Conservation (phyloP, 768 basidiomycete species). For the Russula brevipes region DNA sequence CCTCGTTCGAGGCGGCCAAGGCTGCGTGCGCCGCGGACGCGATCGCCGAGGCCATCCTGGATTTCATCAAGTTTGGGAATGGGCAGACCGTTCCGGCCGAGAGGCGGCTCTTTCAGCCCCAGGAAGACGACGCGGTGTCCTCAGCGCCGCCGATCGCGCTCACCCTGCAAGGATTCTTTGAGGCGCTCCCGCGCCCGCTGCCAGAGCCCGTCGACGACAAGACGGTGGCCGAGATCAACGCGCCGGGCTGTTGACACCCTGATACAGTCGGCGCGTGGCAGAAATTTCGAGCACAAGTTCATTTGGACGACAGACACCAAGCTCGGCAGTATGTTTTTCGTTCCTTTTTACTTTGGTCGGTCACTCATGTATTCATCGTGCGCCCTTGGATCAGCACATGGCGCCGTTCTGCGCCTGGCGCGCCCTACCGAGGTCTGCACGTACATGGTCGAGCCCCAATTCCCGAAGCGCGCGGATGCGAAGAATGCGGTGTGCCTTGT, state of each 20-base stretch:
- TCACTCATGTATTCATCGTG: not conserved
- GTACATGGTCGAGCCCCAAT: slow-evolving; percentile 59
- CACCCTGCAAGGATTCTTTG: slow-evolving; percentile 55
- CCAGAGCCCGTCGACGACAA: slow-evolving; percentile 48
- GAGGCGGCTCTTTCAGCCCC: not conserved
- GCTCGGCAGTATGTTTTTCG: slow-evolving; percentile 40
- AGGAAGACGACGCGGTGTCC: slow-evolving; percentile 17
- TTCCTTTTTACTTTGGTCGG: too few species aligned
- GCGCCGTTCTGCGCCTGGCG: slow-evolving; percentile 56
- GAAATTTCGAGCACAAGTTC: slow-evolving; percentile 40
- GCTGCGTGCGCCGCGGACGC: slow-evolving; percentile 51
- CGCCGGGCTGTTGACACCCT: slow-evolving; percentile 46
- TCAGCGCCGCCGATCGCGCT: slow-evolving; percentile 16
- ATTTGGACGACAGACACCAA: slow-evolving; percentile 41
- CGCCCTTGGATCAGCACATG: slow-evolving; percentile 42
- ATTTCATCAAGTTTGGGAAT: slow-evolving; percentile 54
- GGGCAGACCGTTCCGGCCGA: slow-evolving; percentile 42
- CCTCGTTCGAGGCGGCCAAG: slow-evolving; percentile 43
- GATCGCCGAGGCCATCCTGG: slow-evolving; percentile 47
- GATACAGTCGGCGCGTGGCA: slow-evolving; percentile 50
- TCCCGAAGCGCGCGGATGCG: slow-evolving; percentile 58
- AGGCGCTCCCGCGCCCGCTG: slow-evolving; percentile 60
- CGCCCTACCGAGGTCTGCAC: slow-evolving; percentile 49
- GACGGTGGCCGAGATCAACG: slow-evolving; percentile 48
- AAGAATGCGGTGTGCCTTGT: slow-evolving; percentile 61